phyloP scores from a whole-genome alignment of 164 flowering plant species.

The Magnolia sinica region DNA sequence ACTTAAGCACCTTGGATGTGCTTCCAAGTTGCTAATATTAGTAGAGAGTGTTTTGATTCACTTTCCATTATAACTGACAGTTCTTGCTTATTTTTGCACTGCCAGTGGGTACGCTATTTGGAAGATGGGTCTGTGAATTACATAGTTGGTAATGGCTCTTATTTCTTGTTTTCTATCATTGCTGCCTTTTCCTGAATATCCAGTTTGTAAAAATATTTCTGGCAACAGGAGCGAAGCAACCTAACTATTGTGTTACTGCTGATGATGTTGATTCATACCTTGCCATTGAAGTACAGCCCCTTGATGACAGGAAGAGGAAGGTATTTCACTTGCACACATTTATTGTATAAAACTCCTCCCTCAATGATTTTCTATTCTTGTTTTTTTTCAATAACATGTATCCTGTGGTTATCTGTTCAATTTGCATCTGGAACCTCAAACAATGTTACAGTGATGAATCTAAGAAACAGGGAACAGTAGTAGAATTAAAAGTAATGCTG shows the following conservation, averaged over 20 bases:
- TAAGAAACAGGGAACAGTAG: background rate
- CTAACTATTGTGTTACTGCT: slow-evolving; percentile 84
- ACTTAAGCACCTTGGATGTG: background rate
- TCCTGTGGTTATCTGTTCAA: background rate
- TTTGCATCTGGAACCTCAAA: background rate
- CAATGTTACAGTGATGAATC: background rate
- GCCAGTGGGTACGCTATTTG: slow-evolving; percentile 88
- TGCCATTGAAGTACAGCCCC: slow-evolving; percentile 94
- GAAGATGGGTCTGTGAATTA: slow-evolving; percentile 93
- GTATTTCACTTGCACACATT: slow-evolving; percentile 30
- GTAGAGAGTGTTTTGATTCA: background rate
- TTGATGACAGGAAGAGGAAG: slow-evolving; percentile 93
- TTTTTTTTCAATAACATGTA: background rate
- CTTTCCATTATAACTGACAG: slow-evolving; percentile 4
- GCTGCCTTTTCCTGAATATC: slow-evolving; percentile 3
- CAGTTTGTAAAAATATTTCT: background rate
- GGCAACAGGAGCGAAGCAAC: slow-evolving; percentile 86
- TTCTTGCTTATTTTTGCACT: slow-evolving; percentile 11
- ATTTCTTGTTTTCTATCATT: background rate
- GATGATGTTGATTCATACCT: slow-evolving; percentile 91
- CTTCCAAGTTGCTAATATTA: background rate
- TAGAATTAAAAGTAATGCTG: background rate
- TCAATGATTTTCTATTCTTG: background rate
- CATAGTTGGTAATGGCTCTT: slow-evolving; percentile 62
- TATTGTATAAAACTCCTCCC: background rate